phyloP scores from a whole-genome alignment of 495 filamentous ascomycete genomes.

The Filosporella fistucella region DNA sequence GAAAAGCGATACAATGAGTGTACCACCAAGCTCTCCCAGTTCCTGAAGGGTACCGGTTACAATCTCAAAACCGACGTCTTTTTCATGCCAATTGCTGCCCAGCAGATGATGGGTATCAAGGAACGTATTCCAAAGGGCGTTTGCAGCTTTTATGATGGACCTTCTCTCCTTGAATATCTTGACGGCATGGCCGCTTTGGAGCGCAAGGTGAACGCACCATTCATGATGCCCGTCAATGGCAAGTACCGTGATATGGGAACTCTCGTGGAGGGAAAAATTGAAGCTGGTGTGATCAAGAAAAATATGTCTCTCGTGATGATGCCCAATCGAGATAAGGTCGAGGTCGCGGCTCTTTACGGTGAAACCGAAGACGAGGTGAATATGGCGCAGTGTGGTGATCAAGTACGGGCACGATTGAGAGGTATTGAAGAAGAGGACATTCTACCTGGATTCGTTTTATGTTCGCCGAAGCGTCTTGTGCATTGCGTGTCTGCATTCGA shows the following conservation, averaged over 20 bases:
- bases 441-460: slow-evolving; percentile 93
- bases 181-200: slow-evolving; percentile 87
- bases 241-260: slow-evolving; percentile 99
- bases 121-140: slow-evolving; percentile 75
- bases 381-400: slow-evolving; percentile 83
- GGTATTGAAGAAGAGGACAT: slow-evolving; percentile 98
- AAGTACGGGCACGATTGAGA: slow-evolving; percentile 85
- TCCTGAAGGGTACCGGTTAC: slow-evolving; percentile 88
- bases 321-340: slow-evolving; percentile 81
- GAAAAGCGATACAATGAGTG: slow-evolving; percentile 90
- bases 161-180: slow-evolving; percentile 92
- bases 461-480: slow-evolving; percentile 85
- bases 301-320: slow-evolving; percentile 80
- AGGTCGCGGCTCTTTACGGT: slow-evolving; percentile 81
- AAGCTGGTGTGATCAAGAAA: slow-evolving; percentile 89
- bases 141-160: slow-evolving; percentile 79
- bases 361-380: slow-evolving; percentile 92
- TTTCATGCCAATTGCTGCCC: slow-evolving; percentile 96
- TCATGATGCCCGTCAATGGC: slow-evolving; percentile 97
- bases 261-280: slow-evolving; percentile 95
- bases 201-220: slow-evolving; percentile 93
- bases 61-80: slow-evolving; percentile 84
- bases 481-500: slow-evolving; percentile 89
- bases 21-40: slow-evolving; percentile 78
- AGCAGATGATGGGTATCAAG: slow-evolving; percentile 81